Conservation (phyloP, 176 grass and related monocot genomes). For the Oryza glaberrima region DNA sequence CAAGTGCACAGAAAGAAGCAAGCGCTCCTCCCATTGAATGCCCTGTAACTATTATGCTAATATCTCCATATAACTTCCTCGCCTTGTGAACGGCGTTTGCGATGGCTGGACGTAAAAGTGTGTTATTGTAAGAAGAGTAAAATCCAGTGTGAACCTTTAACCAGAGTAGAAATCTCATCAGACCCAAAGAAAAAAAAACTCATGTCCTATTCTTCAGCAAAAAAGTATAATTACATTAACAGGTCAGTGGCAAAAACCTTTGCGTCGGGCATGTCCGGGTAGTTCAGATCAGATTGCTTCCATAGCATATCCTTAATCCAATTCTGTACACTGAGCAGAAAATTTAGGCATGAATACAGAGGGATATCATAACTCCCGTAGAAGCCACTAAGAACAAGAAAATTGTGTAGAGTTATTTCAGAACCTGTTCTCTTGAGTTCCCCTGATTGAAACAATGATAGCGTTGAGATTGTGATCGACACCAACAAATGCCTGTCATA, state of each 20-base stretch:
- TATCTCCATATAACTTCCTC: slow-evolving; percentile 42
- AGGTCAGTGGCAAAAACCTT: slow-evolving; percentile 35
- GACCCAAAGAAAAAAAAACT: background rate
- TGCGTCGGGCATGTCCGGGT: slow-evolving; percentile 61
- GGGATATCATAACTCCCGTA: background rate
- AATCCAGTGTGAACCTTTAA: slow-evolving; percentile 72
- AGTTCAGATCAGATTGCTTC: slow-evolving; percentile 79
- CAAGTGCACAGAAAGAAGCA: slow-evolving; percentile 69
- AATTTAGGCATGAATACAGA: background rate
- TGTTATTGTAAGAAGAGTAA: slow-evolving; percentile 71
- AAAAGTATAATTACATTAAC: background rate
- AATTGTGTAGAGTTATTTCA: background rate
- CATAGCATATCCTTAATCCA: slow-evolving; percentile 83
- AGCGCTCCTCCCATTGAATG: slow-evolving; percentile 81
- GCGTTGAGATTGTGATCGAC: slow-evolving; percentile 77
- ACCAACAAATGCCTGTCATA: slow-evolving; percentile 55
- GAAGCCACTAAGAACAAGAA: background rate
- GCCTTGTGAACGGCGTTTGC: slow-evolving; percentile 52
- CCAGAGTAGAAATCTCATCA: slow-evolving; percentile 39
- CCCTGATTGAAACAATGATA: slow-evolving; percentile 81
- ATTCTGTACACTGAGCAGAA: slow-evolving; percentile 64
- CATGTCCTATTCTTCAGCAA: background rate
- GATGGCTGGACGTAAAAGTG: slow-evolving; percentile 51
- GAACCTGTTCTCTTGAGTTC: slow-evolving; percentile 98
- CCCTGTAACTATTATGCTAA: slow-evolving; percentile 58